These are phyloP conservation scores for Pyricularia pennisetigena DNA, from an alignment of 2,329 filamentous ascomycete genomes.

Conservation along the genomic window DNA sequence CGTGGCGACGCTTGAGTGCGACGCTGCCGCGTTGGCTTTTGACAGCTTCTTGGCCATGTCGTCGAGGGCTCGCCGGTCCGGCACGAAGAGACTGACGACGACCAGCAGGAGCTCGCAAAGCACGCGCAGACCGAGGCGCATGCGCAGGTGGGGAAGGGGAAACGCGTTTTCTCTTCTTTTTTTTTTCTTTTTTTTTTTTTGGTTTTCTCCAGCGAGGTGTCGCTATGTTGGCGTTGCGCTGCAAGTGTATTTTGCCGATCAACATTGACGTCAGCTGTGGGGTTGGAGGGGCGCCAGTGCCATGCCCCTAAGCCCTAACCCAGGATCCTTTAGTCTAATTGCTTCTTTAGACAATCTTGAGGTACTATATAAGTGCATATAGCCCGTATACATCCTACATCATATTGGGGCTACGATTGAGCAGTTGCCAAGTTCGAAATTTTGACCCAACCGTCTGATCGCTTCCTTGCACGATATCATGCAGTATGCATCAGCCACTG, in stretches of 20 bases:
- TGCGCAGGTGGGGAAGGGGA: neutral
- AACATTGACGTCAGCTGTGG: neutral
- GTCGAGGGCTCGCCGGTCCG: neutral
- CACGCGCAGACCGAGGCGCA: neutral
- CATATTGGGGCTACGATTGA: no score
- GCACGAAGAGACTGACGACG: neutral
- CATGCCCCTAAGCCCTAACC: neutral
- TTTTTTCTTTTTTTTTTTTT: no score
- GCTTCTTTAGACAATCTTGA: no score
- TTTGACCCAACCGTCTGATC: no score
- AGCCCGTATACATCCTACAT: no score
- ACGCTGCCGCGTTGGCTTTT: neutral
- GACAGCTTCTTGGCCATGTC: slow-evolving; percentile 9
- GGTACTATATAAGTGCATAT: no score
- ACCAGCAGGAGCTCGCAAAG: neutral
- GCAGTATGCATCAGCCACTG: no score
- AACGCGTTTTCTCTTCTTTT: neutral
- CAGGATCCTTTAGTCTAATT: neutral
- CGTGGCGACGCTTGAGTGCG: slow-evolving; percentile 1
- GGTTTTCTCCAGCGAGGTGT: neutral
- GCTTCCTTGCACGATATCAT: no score
- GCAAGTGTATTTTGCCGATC: neutral
- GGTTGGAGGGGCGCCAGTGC: neutral
- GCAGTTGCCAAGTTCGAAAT: no score
- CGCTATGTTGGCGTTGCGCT: neutral